Percentiles rank a stretch among this genome's conserved stretches.
These are phyloP conservation scores for Metrosideros polymorpha DNA, from an alignment of 441 rosid genomes.

Conservation along the genomic window DNA sequence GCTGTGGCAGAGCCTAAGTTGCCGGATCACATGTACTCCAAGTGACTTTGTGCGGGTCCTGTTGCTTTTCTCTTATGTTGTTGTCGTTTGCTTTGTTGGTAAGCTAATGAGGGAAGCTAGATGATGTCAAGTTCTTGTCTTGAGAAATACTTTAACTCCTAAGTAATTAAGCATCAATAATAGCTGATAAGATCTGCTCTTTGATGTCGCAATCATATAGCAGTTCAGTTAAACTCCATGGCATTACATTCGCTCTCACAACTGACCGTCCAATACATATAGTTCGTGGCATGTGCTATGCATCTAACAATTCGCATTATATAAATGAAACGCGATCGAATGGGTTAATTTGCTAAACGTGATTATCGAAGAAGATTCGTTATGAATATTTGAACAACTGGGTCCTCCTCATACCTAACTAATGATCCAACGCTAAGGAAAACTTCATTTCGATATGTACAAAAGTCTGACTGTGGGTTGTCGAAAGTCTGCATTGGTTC, in stretches of 20 bases:
- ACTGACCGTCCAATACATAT: background rate
- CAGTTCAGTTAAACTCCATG: background rate
- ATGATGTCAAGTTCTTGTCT: background rate
- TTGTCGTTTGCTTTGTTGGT: background rate
- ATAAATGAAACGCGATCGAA: background rate
- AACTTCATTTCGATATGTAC: background rate
- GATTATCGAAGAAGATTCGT: background rate
- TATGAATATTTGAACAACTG: background rate
- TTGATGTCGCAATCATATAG: background rate
- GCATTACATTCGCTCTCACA: background rate
- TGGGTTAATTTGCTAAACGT: background rate
- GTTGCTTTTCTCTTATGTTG: background rate
- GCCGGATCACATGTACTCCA: conserved; percentile 23
- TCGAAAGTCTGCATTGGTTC: background rate
- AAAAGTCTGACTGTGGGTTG: background rate
- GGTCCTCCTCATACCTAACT: background rate
- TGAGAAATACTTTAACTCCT: rapidly evolving
- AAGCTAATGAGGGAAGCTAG: background rate
- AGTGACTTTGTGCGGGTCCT: background rate
- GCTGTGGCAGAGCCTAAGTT: conserved; percentile 33
- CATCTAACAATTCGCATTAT: background rate
- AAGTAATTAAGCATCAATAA: background rate
- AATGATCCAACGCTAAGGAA: background rate
- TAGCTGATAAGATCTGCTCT: background rate
- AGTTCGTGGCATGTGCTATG: background rate